These are phyloP conservation scores for Trichocladium uniseriatum DNA, from an alignment of 495 filamentous ascomycete species.

Conservation along the genomic window DNA sequence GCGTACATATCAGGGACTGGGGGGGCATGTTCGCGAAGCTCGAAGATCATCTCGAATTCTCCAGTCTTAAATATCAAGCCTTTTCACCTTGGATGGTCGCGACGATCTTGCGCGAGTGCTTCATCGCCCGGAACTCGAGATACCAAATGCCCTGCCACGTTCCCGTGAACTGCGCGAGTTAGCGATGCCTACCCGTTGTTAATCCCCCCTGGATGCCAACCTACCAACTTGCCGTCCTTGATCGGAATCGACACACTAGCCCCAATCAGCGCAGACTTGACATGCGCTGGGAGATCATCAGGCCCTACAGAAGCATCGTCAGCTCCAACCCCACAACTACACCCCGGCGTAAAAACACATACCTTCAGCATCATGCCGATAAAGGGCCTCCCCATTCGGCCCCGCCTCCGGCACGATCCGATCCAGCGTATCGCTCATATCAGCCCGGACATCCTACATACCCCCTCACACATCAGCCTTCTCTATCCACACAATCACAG, in stretches of 20 bases:
- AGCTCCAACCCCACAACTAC: conserved; percentile 6
- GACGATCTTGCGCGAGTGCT: conserved; percentile 70
- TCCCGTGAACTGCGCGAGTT: conserved; percentile 30
- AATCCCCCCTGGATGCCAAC: conserved; percentile 7
- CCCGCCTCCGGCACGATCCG: conserved; percentile 71
- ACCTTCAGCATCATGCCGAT: conserved; percentile 85
- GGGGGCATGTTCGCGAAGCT: background rate
- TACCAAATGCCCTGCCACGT: conserved; percentile 88
- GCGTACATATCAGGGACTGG: background rate
- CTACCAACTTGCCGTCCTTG: conserved; percentile 66
- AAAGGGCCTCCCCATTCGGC: conserved; percentile 55
- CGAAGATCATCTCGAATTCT: background rate
- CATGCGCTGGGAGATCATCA: conserved; percentile 53
- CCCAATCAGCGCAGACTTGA: conserved; percentile 84
- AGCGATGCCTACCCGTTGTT: background rate
- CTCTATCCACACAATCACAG: background rate
- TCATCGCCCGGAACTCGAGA: conserved; percentile 73
- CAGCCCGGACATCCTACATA: conserved; percentile 45
- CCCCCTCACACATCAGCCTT: background rate
- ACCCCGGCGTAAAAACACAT: conserved; percentile 45
- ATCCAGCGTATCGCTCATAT: conserved; percentile 93
- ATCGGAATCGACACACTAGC: conserved; percentile 86
- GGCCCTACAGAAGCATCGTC: conserved; percentile 12
- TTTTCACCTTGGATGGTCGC: conserved; percentile 95
- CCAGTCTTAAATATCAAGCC: conserved; percentile 25